Conservation (phyloP, 805 yeast species). For the Danielia oregonensis region DNA sequence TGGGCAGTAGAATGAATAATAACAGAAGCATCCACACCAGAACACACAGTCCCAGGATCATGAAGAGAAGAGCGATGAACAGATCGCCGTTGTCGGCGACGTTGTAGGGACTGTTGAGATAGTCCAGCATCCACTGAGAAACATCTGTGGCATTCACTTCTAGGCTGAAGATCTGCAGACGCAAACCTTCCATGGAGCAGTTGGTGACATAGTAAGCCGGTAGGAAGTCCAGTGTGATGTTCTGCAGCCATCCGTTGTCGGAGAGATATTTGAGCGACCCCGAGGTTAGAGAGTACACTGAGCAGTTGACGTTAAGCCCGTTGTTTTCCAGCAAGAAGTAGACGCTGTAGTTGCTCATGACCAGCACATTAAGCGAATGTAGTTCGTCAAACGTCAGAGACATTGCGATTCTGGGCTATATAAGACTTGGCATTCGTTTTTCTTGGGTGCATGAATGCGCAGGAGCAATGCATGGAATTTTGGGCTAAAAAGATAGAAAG, state of each 20-base stretch:
- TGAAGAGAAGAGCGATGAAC: slow-evolving; percentile 46
- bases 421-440: too few relatives aligned
- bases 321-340: slow-evolving; percentile 15
- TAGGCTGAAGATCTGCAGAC: slow-evolving; percentile 29
- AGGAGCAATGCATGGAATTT: too few relatives aligned
- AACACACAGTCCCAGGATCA: slow-evolving; percentile 52
- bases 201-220: slow-evolving; percentile 49
- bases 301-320: slow-evolving; percentile 36
- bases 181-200: slow-evolving; percentile 29
- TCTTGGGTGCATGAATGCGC: slow-evolving; percentile 7
- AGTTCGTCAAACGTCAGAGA: too few relatives aligned
- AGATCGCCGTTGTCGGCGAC: slow-evolving; percentile 36
- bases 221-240: slow-evolving; percentile 14
- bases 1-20: slow-evolving; percentile 49
- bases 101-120: slow-evolving; percentile 21
- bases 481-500: too few relatives aligned
- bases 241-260: slow-evolving; percentile 12
- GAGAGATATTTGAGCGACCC: slow-evolving; percentile 27
- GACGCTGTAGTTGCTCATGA: slow-evolving; percentile 17
- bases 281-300: slow-evolving; percentile 34
- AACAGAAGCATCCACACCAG: slow-evolving; percentile 70
- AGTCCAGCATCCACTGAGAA: slow-evolving; percentile 10
- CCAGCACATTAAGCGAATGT: neutral
- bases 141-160: slow-evolving; percentile 9
- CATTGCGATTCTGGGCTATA: neutral